phyloP scores from a whole-genome alignment of 164 flowering plant species.

The Magnolia changhungtana region DNA sequence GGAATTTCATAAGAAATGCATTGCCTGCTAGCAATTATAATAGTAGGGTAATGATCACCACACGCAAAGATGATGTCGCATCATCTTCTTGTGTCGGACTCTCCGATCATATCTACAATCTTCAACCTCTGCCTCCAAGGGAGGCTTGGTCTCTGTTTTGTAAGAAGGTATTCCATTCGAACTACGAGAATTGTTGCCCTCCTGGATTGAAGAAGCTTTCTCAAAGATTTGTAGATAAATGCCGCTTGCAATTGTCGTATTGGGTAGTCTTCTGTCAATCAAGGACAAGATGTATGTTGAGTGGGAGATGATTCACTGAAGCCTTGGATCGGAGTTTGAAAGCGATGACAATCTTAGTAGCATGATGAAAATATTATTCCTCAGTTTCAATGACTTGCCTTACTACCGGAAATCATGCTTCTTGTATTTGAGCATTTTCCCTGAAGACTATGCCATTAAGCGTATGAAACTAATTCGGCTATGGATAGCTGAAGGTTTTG shows the following conservation, averaged over 20 bases:
- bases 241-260: conserved; percentile 19
- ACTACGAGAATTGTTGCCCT: neutral
- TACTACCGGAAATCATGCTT: conserved; percentile 15
- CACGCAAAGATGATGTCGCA: no score
- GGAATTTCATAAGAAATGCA: no score
- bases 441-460: conserved; percentile 8
- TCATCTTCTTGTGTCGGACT: no score
- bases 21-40: no score
- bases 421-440: conserved; percentile 15
- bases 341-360: neutral
- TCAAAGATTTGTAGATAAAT: conserved; percentile 3
- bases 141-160: no score
- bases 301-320: conserved; percentile 13
- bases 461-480: neutral
- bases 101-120: no score
- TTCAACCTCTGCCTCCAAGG: no score
- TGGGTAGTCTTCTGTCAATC: conserved; percentile 19
- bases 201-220: conserved; percentile 3
- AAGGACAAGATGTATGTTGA: conserved; percentile 1
- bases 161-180: no score
- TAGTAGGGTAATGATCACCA: no score
- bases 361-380: neutral
- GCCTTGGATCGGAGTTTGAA: conserved; percentile 9
- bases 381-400: conserved; percentile 18
- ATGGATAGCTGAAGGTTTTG: conserved; percentile 21